phyloP scores from a whole-genome alignment of 2,329 filamentous ascomycete genomes.

The Penicillium polonicum region DNA sequence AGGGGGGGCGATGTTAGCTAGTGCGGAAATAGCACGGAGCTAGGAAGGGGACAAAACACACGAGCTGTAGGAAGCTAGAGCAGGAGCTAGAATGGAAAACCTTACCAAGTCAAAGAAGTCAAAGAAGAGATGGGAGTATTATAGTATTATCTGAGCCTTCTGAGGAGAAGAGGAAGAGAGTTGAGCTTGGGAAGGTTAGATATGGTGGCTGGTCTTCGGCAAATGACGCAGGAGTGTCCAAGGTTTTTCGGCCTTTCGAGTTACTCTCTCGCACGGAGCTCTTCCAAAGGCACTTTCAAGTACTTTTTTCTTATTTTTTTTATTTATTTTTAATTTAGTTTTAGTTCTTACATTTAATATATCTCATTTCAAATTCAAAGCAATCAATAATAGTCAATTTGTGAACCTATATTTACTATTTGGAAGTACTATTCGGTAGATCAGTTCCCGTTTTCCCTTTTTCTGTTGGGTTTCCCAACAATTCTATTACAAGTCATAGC shows the following conservation, averaged over 20 bases:
- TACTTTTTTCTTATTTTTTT: not conserved
- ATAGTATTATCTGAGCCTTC: not conserved
- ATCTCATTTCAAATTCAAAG: not conserved
- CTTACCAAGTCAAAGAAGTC: constrained; percentile 6
- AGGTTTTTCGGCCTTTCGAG: not conserved
- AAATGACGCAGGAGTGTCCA: constrained; percentile 5
- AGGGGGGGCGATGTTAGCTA: constrained; percentile 8
- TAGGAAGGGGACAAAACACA: not conserved
- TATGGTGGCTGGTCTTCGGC: constrained; percentile 19
- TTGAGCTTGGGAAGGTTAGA: not conserved
- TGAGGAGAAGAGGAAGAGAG: constrained; percentile 8
- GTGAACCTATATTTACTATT: not conserved
- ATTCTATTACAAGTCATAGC: not conserved
- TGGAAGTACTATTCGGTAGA: constrained; percentile 9
- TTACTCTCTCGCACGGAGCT: not conserved
- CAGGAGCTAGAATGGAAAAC: not conserved
- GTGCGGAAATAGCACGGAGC: constrained; percentile 1
- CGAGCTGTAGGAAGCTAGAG: not conserved
- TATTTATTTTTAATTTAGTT: not conserved
- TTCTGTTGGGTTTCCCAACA: constrained; percentile 35
- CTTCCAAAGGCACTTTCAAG: not conserved
- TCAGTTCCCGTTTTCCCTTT: constrained; percentile 19
- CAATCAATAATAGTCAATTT: not conserved
- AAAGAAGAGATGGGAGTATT: not conserved
- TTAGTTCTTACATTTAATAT: not conserved